These are phyloP conservation scores for Ceratocystiopsis sp. DNA, from an alignment of 2,329 filamentous ascomycete genomes.

Conservation along the genomic window DNA sequence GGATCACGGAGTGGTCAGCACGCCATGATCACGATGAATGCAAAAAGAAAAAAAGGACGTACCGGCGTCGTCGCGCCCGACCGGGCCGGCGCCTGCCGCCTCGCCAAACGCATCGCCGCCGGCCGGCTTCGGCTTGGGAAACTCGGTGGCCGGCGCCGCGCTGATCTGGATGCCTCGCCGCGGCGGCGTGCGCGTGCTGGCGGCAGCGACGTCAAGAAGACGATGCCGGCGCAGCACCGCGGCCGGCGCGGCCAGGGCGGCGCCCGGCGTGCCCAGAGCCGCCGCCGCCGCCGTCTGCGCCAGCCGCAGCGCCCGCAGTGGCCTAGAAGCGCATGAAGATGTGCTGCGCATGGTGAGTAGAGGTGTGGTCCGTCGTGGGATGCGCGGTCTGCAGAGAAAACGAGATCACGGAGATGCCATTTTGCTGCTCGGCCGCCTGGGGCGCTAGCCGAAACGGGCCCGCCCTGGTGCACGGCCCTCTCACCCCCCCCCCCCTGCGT, in stretches of 20 bases:
- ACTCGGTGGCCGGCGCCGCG: constrained; percentile 39
- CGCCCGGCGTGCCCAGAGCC: constrained; percentile 2
- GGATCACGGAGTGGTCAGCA: neutral
- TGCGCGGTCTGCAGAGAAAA: no score
- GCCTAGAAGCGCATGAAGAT: no score
- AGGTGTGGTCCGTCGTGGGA: no score
- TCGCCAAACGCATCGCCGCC: constrained; percentile 39
- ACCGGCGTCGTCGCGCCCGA: constrained; percentile 33
- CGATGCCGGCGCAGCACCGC: neutral
- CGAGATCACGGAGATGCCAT: no score
- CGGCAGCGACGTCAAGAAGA: constrained; percentile 25
- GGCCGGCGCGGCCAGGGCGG: no score
- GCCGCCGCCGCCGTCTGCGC: neutral
- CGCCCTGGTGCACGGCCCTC: no score
- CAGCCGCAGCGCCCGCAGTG: no score
- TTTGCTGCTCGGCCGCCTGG: no score
- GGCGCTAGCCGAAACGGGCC: no score
- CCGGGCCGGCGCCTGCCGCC: constrained; percentile 18
- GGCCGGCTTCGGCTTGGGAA: constrained; percentile 20
- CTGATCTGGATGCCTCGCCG: constrained; percentile 42
- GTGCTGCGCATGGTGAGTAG: no score
- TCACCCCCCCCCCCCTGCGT: no score
- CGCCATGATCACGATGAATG: no score
- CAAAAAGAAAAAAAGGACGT: constrained; percentile 6
- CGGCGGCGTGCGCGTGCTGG: constrained; percentile 24